A percentile compares a stretch with the other conserved stretches of the same genome.
These are phyloP conservation scores for Mycena crocata DNA, from an alignment of 768 basidiomycete genomes.

Conservation along the genomic window DNA sequence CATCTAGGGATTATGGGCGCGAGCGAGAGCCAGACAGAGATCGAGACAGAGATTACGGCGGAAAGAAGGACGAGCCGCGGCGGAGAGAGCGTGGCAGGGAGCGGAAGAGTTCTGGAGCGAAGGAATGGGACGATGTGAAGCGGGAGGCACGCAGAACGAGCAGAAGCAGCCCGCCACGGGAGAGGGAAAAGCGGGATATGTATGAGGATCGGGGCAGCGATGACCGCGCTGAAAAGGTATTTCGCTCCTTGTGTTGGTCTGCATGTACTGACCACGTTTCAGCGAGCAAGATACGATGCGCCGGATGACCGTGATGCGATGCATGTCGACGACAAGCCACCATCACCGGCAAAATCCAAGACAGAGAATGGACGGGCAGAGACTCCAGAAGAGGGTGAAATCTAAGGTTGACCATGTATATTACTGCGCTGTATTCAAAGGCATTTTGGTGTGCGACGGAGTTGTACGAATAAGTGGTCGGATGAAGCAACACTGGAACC, in stretches of 20 bases:
- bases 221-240: slow-evolving; percentile 77
- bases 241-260: background rate
- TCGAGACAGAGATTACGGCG: slow-evolving; percentile 47
- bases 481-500: too few relatives aligned
- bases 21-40: slow-evolving; percentile 55
- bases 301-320: slow-evolving; percentile 47
- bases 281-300: slow-evolving; percentile 68
- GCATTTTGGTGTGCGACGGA: too few relatives aligned
- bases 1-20: slow-evolving; percentile 37
- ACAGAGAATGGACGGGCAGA: slow-evolving; percentile 62
- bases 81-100: slow-evolving; percentile 53
- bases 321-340: slow-evolving; percentile 56
- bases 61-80: slow-evolving; percentile 54
- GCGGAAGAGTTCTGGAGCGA: slow-evolving; percentile 53
- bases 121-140: slow-evolving; percentile 59
- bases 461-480: background rate
- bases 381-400: slow-evolving; percentile 91
- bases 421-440: background rate
- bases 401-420: slow-evolving; percentile 52
- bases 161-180: slow-evolving; percentile 50
- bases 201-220: slow-evolving; percentile 62
- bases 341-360: slow-evolving; percentile 40
- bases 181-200: slow-evolving; percentile 64
- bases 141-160: slow-evolving; percentile 67
- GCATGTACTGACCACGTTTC: slow-evolving; percentile 33